A percentile compares a stretch with the other conserved stretches of the same genome.
Conservation (phyloP, 202 grass and related monocot genomes). For the Cymbopogon flexuosus region DNA sequence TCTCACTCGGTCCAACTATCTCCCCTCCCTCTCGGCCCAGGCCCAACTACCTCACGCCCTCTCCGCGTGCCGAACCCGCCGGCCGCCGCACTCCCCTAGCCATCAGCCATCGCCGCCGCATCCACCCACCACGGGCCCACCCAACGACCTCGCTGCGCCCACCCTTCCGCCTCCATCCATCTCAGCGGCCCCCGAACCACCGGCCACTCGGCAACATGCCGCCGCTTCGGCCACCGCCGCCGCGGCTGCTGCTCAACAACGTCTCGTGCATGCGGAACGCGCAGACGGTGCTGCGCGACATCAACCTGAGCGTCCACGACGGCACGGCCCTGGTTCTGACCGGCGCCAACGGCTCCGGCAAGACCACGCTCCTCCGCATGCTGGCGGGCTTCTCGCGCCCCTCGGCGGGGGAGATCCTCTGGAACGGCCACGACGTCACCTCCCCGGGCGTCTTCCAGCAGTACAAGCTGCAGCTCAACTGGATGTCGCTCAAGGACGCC, state of each 20-base stretch:
- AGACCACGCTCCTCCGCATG: conserved; percentile 88
- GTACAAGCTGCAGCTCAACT: conserved; percentile 94
- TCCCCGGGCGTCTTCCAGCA: conserved; percentile 84
- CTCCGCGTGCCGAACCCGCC: neutral
- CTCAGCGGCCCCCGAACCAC: neutral
- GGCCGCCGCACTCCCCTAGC: neutral
- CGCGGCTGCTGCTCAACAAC: conserved; percentile 71
- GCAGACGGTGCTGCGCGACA: conserved; percentile 75
- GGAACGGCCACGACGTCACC: conserved; percentile 83
- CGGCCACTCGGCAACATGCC: conserved; percentile 31
- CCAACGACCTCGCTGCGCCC: neutral
- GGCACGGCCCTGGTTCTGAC: conserved; percentile 78
- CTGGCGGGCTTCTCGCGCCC: conserved; percentile 81
- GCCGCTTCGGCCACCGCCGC: conserved; percentile 41
- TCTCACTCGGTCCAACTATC: too few species aligned
- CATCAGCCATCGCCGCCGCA: neutral
- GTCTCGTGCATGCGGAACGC: conserved; percentile 96
- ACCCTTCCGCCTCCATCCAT: neutral
- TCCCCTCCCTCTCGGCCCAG: too few species aligned
- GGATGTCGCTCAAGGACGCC: conserved; percentile 84
- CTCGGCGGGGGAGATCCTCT: conserved; percentile 75
- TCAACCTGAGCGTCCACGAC: conserved; percentile 82
- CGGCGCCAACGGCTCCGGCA: conserved; percentile 86
- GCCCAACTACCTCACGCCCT: neutral
- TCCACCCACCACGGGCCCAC: neutral